Evolutionary conservation across 352 stramenopile species (phyloP).

Genomic region (Phytophthora pisi): DNA sequence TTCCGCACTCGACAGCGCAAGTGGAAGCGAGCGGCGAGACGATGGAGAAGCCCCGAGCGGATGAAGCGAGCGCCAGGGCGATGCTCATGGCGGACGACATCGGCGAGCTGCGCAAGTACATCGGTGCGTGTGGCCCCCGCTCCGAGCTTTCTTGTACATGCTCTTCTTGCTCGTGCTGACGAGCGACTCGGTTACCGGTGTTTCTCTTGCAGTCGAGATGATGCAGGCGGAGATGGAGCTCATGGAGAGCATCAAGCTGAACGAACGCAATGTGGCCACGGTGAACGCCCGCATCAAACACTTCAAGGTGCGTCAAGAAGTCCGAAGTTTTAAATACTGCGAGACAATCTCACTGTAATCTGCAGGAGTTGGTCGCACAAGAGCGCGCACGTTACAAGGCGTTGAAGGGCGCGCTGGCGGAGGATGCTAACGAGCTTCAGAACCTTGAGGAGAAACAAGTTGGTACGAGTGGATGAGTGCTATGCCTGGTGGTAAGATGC

Average conservation of each 20-base stretch:
- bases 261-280: slow-evolving; percentile 52
- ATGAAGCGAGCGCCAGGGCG: slow-evolving; percentile 6
- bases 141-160: neutral
- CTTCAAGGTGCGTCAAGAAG: slow-evolving; percentile 49
- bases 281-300: slow-evolving; percentile 55
- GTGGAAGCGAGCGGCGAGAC: slow-evolving; percentile 1
- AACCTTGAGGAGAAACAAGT: slow-evolving; percentile 51
- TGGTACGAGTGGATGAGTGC: slow-evolving; percentile 24
- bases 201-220: slow-evolving; percentile 64
- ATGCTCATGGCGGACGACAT: slow-evolving; percentile 49
- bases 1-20: slow-evolving; percentile 27
- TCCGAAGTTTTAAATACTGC: neutral
- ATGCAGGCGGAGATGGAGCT: slow-evolving; percentile 81
- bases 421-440: slow-evolving; percentile 39
- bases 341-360: neutral
- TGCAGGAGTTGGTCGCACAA: slow-evolving; percentile 47
- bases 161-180: neutral
- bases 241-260: slow-evolving; percentile 71
- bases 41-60: slow-evolving; percentile 18
- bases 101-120: slow-evolving; percentile 67
- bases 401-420: slow-evolving; percentile 33
- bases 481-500: neutral
- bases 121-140: slow-evolving; percentile 39
- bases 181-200: neutral
- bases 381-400: slow-evolving; percentile 49